A percentile compares a stretch with the other conserved stretches of the same genome.
These are phyloP conservation scores for Boletus rubropictus DNA, from an alignment of 768 basidiomycete genomes.

Conservation along the genomic window DNA sequence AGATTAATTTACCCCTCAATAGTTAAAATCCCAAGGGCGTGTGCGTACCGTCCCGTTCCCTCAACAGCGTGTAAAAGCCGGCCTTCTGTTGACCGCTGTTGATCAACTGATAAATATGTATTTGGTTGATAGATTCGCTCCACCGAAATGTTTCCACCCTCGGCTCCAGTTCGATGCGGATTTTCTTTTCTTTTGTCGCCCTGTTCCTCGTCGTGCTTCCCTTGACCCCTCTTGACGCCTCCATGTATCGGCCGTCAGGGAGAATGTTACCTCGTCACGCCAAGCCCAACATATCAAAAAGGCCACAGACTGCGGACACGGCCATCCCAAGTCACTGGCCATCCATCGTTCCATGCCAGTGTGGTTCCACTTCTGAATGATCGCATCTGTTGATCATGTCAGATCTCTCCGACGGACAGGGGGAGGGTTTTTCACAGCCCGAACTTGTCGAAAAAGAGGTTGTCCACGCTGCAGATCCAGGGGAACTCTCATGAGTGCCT, in stretches of 20 bases:
- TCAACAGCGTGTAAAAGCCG: constrained; percentile 13
- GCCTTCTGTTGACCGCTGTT: constrained; percentile 18
- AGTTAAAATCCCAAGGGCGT: constrained; percentile 12
- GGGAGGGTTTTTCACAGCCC: constrained; percentile 13
- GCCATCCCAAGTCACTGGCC: constrained; percentile 9
- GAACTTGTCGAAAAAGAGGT: constrained; percentile 12
- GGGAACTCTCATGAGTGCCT: constrained; percentile 1
- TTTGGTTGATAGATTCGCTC: constrained; percentile 9
- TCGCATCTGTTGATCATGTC: constrained; percentile 13
- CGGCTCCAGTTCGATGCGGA: constrained; percentile 1
- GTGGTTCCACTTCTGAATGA: constrained; percentile 9
- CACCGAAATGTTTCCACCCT: constrained; percentile 1
- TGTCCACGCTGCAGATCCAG: constrained; percentile 7
- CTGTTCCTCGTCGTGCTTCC: background rate
- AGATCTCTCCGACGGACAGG: constrained; percentile 6
- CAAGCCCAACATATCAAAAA: background rate
- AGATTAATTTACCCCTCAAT: constrained; percentile 30
- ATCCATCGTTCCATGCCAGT: constrained; percentile 7
- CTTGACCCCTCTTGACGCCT: background rate
- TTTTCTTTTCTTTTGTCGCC: background rate
- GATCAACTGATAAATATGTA: constrained; percentile 17
- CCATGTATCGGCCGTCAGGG: background rate
- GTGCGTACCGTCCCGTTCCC: constrained; percentile 1
- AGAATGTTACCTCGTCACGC: constrained; percentile 1
- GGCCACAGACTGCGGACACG: background rate